Conservation (phyloP, 1,139 yeast species). For the Meyerozyma smithsonii region DNA sequence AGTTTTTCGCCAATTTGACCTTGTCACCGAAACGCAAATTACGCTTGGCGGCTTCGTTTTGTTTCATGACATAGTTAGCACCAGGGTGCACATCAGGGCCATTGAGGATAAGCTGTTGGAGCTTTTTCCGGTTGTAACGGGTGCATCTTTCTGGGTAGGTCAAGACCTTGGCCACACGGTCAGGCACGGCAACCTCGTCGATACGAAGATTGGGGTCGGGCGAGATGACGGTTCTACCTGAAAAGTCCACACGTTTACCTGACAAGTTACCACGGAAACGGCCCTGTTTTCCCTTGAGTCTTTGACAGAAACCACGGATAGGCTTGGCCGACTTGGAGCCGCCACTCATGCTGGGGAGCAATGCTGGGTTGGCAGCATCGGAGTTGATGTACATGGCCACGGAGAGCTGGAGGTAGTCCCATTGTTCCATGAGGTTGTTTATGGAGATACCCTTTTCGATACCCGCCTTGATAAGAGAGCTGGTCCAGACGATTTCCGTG, state of each 20-base stretch:
- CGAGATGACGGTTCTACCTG: slow-evolving; percentile 97
- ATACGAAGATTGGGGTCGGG: slow-evolving; percentile 95
- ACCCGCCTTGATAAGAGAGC: slow-evolving; percentile 88
- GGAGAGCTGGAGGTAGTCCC: slow-evolving; percentile 94
- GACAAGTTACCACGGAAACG: slow-evolving; percentile 97
- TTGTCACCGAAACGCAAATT: slow-evolving; percentile 88
- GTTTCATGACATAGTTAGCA: slow-evolving; percentile 85
- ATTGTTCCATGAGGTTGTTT: slow-evolving; percentile 92
- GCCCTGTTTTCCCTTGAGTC: slow-evolving; percentile 98
- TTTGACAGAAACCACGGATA: slow-evolving; percentile 93
- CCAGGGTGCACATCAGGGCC: slow-evolving; percentile 96
- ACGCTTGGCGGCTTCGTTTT: slow-evolving; percentile 80
- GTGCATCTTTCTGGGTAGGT: slow-evolving; percentile 97
- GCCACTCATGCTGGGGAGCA: slow-evolving; percentile 57
- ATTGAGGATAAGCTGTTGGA: slow-evolving; percentile 66
- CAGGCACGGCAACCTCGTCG: slow-evolving; percentile 98
- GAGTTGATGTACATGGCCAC: slow-evolving; percentile 98
- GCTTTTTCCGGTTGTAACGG: slow-evolving; percentile 73
- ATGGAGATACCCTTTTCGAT: slow-evolving; percentile 91
- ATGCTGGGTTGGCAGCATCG: slow-evolving; percentile 84
- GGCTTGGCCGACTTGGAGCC: slow-evolving; percentile 64
- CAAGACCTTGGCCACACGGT: slow-evolving; percentile 88
- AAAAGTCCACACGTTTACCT: slow-evolving; percentile 98
- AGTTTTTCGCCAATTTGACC: slow-evolving; percentile 65
- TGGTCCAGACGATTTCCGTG: slow-evolving; percentile 95